Base-by-base conservation (phyloP, 2,329 filamentous ascomycete species). In the Rutstroemia sydowiana region DNA sequence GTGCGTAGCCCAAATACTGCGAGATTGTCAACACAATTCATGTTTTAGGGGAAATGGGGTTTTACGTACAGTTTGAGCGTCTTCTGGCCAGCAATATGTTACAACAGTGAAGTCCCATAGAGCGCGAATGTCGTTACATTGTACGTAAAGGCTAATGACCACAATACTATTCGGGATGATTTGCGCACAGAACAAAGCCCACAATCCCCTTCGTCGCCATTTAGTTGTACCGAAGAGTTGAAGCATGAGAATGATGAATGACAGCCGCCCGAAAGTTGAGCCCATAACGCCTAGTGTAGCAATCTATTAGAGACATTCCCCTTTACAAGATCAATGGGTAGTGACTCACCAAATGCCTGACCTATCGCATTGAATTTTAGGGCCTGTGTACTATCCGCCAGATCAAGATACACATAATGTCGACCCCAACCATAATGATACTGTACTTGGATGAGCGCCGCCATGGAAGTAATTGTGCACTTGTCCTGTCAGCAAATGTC, bases 341-440 rank as follows among this genome's bases (percentile, higher is more conserved):
- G n/a, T n/a, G n/a, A 32, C 32, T 18, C 36, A 58, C 55, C 54
- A 30, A 57, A 53, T 16, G 55, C 30, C 41, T 59, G 53, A 5
- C 52, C 50, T 10, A 56, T 52, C 14, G 54, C 50, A n/a, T 55
- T 55, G 18, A 36, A 59, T 36, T 55, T 54, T 16, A 55, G 18
- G 0, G 55, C 54, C n/a, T 54, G 16, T 6, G 54, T 41, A 40
- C 40, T 51, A 16, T 57, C 20, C 7, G 44, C 10, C 2, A 41
- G 23, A n/a, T 36, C 34, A 9, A 60, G 44, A 36, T 55, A 59
- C 31, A 46, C 50, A 32, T 51, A 58, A 42, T 56, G 57, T 18
- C 55, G 28, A 5, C 58, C 58, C 20, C 55, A 49, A 3, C 57
- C 58, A 42, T 58, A 58, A 41, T 56, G 54, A 45, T 55, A 49